phyloP scores from a whole-genome alignment of 202 grass and related monocot species.

The Dendrocalamus latiflorus region DNA sequence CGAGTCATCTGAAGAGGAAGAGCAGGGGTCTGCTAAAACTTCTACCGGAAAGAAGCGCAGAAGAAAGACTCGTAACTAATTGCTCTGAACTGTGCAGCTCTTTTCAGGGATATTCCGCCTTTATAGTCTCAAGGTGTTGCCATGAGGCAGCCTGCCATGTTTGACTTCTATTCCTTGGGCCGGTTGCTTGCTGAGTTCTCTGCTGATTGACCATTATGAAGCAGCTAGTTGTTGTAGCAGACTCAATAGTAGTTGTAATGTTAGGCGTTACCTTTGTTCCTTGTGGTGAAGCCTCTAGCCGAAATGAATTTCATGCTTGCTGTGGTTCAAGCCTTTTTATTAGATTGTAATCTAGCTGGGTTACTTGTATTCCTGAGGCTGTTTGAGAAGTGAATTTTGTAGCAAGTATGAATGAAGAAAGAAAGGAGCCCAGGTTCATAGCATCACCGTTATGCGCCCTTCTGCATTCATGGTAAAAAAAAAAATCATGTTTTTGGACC shows the following conservation, averaged over 20 bases:
- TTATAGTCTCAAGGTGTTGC: not conserved
- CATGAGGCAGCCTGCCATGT: not conserved
- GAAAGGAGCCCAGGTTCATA: not conserved
- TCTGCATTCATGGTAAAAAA: not conserved
- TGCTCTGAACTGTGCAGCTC: not conserved
- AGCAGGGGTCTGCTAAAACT: slow-evolving; percentile 18
- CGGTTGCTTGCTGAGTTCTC: not conserved
- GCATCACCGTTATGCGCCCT: not conserved
- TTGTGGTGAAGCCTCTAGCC: slow-evolving; percentile 10
- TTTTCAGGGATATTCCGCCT: not conserved
- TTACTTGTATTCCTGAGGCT: not conserved
- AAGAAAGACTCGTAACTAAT: slow-evolving; percentile 29
- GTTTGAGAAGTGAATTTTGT: slow-evolving; percentile 13
- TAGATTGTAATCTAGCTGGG: slow-evolving; percentile 11
- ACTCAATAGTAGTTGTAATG: slow-evolving; percentile 13
- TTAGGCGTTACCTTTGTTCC: slow-evolving; percentile 13
- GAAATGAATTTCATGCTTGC: slow-evolving; percentile 26
- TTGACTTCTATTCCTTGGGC: slow-evolving; percentile 16
- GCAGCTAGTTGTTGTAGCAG: slow-evolving; percentile 10
- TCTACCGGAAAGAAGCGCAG: slow-evolving; percentile 37
- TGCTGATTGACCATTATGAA: not conserved
- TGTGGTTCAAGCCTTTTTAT: slow-evolving; percentile 8
- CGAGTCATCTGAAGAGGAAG: slow-evolving; percentile 32
- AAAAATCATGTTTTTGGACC: too few species aligned
- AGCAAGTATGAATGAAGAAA: not conserved